Conservation (phyloP, 2,329 filamentous ascomycete genomes). For the Xylaria sp. region DNA sequence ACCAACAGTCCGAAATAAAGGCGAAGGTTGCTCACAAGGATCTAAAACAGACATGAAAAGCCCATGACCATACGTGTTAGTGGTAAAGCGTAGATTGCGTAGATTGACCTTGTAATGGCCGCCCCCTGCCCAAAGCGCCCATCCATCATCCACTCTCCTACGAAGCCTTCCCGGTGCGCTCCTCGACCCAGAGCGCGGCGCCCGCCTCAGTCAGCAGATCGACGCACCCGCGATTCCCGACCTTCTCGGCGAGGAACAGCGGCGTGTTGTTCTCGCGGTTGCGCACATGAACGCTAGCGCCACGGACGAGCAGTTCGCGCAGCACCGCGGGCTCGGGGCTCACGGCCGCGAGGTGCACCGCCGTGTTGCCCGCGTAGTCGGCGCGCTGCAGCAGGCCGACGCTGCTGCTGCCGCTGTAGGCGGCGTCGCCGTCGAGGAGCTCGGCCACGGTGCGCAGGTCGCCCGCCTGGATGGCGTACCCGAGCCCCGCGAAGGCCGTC, state of each 20-base stretch:
- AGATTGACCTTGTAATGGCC: too few species aligned
- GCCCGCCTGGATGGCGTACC: conserved; percentile 80
- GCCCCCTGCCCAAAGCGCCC: neutral
- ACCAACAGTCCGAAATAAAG: too few species aligned
- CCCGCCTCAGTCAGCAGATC: conserved; percentile 67
- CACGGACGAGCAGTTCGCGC: conserved; percentile 66
- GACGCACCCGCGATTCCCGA: conserved; percentile 64
- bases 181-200: conserved; percentile 67
- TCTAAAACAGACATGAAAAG: too few species aligned
- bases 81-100: too few species aligned
- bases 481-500: conserved; percentile 77
- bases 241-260: conserved; percentile 70
- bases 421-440: conserved; percentile 72
- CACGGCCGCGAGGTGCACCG: conserved; percentile 67
- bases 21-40: too few species aligned
- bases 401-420: conserved; percentile 61
- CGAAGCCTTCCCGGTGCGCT: conserved; percentile 42
- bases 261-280: conserved; percentile 74
- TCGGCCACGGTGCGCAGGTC: conserved; percentile 73
- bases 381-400: conserved; percentile 75
- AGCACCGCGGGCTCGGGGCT: conserved; percentile 64
- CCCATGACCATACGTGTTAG: too few species aligned
- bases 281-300: conserved; percentile 73
- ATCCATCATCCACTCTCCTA: neutral
- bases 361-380: conserved; percentile 85